Base-by-base conservation (phyloP, 306 rosid genomes). In the Dryas drummondii region DNA sequence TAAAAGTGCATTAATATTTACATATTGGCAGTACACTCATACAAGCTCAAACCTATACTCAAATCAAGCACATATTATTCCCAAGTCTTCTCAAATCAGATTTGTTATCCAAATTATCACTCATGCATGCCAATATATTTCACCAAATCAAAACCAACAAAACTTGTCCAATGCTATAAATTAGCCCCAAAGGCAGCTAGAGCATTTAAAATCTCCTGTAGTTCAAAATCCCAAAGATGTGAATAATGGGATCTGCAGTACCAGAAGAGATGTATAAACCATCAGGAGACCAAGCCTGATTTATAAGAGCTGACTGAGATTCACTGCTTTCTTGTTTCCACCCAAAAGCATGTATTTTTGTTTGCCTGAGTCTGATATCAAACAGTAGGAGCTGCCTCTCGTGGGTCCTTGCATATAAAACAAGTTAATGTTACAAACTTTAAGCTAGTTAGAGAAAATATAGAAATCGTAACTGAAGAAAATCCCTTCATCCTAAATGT, bases 241-340 rank as follows among this genome's bases (percentile, higher is more conserved):
- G 99, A 82, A 96, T 90, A 73, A 79, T 83, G 44, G 99, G 99
- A 83, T 96, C 99, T 3, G 86, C 96, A 1, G 98, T 89, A 41
- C 98, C 99, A 37, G 99, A 96, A 68, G 99, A 70, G 54, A 96
- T 79, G 64, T 87, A 86, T 41, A 90, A 79, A 45, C 99, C 99
- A 73, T 96, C 99, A 37, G 98, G 98, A 70, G 99, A 96, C 99
- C 99, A 96, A 50, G 97, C 87, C 75, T 96, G 99, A 76, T 92
- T 96, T 81, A 96, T 90, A 71, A 96, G 79, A 61, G 99, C 98
- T 6, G 99, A 96, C 80, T 92, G 99, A 68, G 98, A 96, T 9
- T 96, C 99, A 60, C 98, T 96, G 84, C 93, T 92, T 67, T 92
- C 96, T 84, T 96, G 99, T 87, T 90, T 92, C 99, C 99, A 96